Percentiles rank a stretch among this genome's conserved stretches.
Conservation (phyloP, 257 asterid species). For the Handroanthus guayacan region DNA sequence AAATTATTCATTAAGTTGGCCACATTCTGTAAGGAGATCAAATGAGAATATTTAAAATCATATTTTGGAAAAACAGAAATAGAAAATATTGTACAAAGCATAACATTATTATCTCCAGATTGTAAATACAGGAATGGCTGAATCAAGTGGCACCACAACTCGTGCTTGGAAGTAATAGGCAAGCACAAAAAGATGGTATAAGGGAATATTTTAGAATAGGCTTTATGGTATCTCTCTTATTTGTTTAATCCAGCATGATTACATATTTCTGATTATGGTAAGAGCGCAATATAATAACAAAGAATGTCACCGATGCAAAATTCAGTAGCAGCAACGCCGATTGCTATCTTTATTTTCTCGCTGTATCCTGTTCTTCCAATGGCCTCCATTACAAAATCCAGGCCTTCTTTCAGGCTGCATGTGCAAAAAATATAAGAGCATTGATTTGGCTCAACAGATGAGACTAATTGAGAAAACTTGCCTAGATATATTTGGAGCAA, state of each 20-base stretch:
- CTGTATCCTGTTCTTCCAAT: constrained; percentile 86
- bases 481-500: constrained; percentile 94
- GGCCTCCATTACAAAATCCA: constrained; percentile 94
- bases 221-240: constrained; percentile 8
- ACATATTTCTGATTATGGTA: neutral
- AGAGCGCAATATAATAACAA: constrained; percentile 8
- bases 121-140: constrained; percentile 16
- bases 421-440: constrained; percentile 33
- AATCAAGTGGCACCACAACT: neutral
- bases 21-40: constrained; percentile 5
- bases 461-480: constrained; percentile 49
- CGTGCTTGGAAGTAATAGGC: neutral
- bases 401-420: constrained; percentile 91
- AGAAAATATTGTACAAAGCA: neutral
- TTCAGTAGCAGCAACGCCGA: constrained; percentile 92
- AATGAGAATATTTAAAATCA: neutral
- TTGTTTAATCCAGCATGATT: constrained; percentile 23
- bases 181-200: neutral
- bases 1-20: neutral
- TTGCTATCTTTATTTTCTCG: constrained; percentile 86
- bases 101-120: neutral
- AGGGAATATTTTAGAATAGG: neutral
- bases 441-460: constrained; percentile 29
- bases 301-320: constrained; percentile 84
- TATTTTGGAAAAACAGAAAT: neutral